Conservation (phyloP, 2,329 filamentous ascomycete species). For the Allantophomopsis lycopodina region DNA sequence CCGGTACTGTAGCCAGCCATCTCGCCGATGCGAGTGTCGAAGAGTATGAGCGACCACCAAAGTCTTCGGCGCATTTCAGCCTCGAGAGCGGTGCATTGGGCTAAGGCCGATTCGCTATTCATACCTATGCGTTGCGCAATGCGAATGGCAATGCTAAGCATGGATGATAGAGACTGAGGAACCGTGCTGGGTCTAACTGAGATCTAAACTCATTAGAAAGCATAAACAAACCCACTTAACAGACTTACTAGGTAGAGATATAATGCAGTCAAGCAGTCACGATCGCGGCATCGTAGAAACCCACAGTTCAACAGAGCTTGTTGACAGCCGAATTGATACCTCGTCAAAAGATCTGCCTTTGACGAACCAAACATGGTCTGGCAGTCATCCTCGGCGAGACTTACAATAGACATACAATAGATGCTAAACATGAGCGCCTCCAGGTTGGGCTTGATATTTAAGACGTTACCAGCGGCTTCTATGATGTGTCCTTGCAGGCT, state of each 20-base stretch:
- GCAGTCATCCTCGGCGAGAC: constrained; percentile 41
- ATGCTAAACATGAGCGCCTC: constrained; percentile 53
- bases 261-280: constrained; percentile 33
- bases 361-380: constrained; percentile 20
- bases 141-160: constrained; percentile 32
- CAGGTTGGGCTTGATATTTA: constrained; percentile 38
- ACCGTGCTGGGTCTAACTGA: constrained; percentile 27
- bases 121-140: constrained; percentile 35
- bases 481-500: constrained; percentile 52
- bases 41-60: constrained; percentile 49
- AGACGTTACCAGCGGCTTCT: constrained; percentile 43
- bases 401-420: constrained; percentile 43
- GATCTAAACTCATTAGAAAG: constrained; percentile 9
- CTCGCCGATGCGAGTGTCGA: constrained; percentile 41
- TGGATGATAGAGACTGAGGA: constrained; percentile 43
- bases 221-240: background rate
- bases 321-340: constrained; percentile 29
- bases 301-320: constrained; percentile 28
- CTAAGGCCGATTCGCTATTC: constrained; percentile 25
- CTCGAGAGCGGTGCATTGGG: constrained; percentile 29
- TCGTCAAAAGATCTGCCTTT: constrained; percentile 22
- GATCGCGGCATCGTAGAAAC: constrained; percentile 25
- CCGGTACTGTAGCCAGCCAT: constrained; percentile 33
- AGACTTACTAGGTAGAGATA: constrained; percentile 36
- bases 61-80: constrained; percentile 44